phyloP scores from a whole-genome alignment of 1,139 yeast genomes.

The Kurtzmaniella quercitrusa region DNA sequence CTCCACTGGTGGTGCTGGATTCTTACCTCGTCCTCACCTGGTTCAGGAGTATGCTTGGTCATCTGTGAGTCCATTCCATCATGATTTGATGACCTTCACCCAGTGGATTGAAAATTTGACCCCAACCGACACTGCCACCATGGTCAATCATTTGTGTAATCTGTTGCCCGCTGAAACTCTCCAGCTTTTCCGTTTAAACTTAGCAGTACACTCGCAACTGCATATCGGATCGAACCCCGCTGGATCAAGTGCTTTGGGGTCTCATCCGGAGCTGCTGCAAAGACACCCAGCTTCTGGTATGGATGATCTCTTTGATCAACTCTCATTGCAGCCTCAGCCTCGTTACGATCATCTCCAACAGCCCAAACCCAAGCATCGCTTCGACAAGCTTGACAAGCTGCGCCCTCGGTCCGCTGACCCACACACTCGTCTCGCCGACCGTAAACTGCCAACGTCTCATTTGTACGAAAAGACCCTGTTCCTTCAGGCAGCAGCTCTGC shows the following conservation, averaged over 20 bases:
- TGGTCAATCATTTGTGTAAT: constrained; percentile 55
- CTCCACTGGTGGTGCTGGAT: neutral
- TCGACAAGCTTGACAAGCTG: constrained; percentile 25
- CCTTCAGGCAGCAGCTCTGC: constrained; percentile 39
- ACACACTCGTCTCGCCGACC: constrained; percentile 18
- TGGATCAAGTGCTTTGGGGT: neutral
- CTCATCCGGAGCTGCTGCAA: constrained; percentile 5
- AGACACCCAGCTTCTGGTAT: neutral
- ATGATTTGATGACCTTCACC: constrained; percentile 48
- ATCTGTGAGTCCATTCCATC: constrained; percentile 19
- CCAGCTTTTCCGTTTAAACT: constrained; percentile 40
- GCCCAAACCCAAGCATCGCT: constrained; percentile 36
- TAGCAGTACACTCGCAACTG: constrained; percentile 3
- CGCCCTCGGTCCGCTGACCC: constrained; percentile 47
- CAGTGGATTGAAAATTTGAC: constrained; percentile 58
- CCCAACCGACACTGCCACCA: constrained; percentile 52
- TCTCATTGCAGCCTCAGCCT: constrained; percentile 1
- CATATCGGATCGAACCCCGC: constrained; percentile 4
- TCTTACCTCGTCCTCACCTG: constrained; percentile 32
- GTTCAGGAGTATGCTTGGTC: constrained; percentile 35
- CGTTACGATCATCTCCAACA: constrained; percentile 22
- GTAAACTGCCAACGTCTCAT: constrained; percentile 43
- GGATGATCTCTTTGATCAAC: constrained; percentile 1
- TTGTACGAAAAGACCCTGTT: constrained; percentile 43
- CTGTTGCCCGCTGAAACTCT: constrained; percentile 46